Percentiles rank a stretch among this genome's conserved stretches.
Evolutionary conservation across 2,329 filamentous ascomycete species (phyloP).

Genomic region (Blumeria graminis): DNA sequence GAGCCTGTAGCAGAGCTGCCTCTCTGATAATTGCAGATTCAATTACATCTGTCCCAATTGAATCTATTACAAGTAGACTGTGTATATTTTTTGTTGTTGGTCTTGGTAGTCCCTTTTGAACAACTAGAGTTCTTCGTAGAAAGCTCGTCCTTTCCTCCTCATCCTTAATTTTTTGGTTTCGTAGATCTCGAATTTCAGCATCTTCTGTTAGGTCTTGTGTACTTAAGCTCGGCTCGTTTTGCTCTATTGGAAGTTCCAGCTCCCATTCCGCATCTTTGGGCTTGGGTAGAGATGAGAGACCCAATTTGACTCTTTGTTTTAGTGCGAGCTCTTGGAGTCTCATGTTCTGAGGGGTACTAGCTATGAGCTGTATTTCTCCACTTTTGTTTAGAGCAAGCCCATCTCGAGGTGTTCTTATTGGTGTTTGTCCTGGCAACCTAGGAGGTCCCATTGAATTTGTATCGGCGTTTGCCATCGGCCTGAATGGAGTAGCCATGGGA

Average conservation of each 20-base stretch:
- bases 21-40: conserved; percentile 51
- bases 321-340: conserved; percentile 44
- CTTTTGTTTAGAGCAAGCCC: conserved; percentile 61
- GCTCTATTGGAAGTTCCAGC: conserved; percentile 69
- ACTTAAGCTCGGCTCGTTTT: conserved; percentile 29
- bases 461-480: conserved; percentile 36
- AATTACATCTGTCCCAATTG: conserved; percentile 35
- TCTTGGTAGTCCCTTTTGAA: conserved; percentile 62
- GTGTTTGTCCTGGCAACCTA: conserved; percentile 49
- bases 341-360: conserved; percentile 54
- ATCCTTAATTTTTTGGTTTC: conserved; percentile 49
- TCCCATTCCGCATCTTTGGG: conserved; percentile 92
- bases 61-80: conserved; percentile 38
- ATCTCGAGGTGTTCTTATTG: conserved; percentile 71
- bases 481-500: conserved; percentile 74
- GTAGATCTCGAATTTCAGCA: conserved; percentile 50
- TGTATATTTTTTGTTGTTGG: conserved; percentile 50
- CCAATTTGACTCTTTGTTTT: conserved; percentile 42
- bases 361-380: conserved; percentile 36
- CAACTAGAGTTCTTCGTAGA: conserved; percentile 67
- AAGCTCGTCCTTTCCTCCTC: conserved; percentile 49
- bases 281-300: conserved; percentile 65
- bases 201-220: conserved; percentile 32
- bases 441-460: conserved; percentile 38
- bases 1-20: conserved; percentile 53